Conservation (phyloP, 2,329 filamentous ascomycete species). For the Geosmithia flava region DNA sequence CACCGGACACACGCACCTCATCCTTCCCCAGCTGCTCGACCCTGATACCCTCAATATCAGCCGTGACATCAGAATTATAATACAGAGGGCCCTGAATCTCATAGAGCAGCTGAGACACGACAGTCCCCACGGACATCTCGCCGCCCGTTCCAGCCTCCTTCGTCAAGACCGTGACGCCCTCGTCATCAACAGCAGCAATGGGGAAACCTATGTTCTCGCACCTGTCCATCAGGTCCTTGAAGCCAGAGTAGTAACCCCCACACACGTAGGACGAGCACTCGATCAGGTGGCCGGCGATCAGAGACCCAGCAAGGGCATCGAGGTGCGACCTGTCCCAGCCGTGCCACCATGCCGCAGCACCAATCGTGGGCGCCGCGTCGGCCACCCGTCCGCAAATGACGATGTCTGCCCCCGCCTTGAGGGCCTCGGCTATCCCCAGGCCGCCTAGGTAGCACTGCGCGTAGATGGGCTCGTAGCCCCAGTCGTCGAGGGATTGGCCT, state of each 20-base stretch:
- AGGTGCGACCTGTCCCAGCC: conserved; percentile 40
- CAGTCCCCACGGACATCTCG: conserved; percentile 20
- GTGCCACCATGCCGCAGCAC: conserved; percentile 43
- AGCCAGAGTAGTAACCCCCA: conserved; percentile 42
- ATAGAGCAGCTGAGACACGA: conserved; percentile 26
- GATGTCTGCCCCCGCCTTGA: conserved; percentile 29
- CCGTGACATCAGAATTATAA: conserved; percentile 29
- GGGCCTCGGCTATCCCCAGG: conserved; percentile 29
- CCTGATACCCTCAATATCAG: conserved; percentile 19
- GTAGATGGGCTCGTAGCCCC: conserved; percentile 11
- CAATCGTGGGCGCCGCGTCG: conserved; percentile 40
- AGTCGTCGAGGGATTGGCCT: conserved; percentile 9
- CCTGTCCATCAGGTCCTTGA: conserved; percentile 14
- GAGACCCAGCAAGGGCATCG: conserved; percentile 33
- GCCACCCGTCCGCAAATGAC: conserved; percentile 35
- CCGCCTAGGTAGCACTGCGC: conserved; percentile 31
- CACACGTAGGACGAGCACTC: conserved; percentile 42
- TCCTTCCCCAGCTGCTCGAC: conserved; percentile 30
- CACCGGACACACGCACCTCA: conserved; percentile 17
- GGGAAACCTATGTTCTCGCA: conserved; percentile 20
- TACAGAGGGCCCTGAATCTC: conserved; percentile 32
- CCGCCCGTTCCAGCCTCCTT: conserved; percentile 17
- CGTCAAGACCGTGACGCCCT: conserved; percentile 20
- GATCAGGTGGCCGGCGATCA: conserved; percentile 40
- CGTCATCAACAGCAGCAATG: conserved; percentile 21